Evolutionary conservation across 1,284 basidiomycete genomes (phyloP), one percentile per base, ranked within the genome.

Genomic region (Rhodotorula sp.): DNA sequence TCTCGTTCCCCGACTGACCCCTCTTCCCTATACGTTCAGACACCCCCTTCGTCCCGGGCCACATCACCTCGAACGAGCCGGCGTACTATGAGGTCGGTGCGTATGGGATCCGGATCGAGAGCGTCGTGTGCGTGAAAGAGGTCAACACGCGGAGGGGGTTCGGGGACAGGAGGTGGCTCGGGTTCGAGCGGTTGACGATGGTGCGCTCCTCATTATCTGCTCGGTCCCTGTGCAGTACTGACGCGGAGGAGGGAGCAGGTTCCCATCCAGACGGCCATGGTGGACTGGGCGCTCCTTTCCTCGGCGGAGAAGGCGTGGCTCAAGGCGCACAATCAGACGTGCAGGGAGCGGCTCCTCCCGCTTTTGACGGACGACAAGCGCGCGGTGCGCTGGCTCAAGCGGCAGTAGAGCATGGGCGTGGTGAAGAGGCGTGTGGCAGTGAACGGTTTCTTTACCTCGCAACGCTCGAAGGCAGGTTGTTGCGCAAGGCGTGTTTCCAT

Each of bases 41-140:
- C 59, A 87, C 88, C 0, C 82, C 90, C 0, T 81, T 97, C 70
- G 89, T 91, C 78, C 84, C 87, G 6, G 94, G 94, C 8, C 94
- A 95, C 90, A 91, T 91, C 0, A 85, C 96, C 36, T 93, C 92
- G 0, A 96, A 97, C 80, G 92, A 99, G 79, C 96, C 96, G 0
- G 96, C 94, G 4, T 98, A 92, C 82, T 97, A 97, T 81, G 54
- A 88, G 25, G 94, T 96, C 77, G 94, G 94, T 17, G 84, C 87
- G 68, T 99, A 90, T 80, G 96, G 96, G 2, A 93, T 98, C 76
- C 89, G 96, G 1, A 92, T 96, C 77, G 96, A 99, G 83, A 94
- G 88, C 80, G 86, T 96, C 54, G 87, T 94, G 21, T 84, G 92
- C 50, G 75, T 79, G 51, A 72, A 70, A 32, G 69, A 74, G 60